Conservation (phyloP, 2,329 filamentous ascomycete species). For the Dothideomycetes sp. region DNA sequence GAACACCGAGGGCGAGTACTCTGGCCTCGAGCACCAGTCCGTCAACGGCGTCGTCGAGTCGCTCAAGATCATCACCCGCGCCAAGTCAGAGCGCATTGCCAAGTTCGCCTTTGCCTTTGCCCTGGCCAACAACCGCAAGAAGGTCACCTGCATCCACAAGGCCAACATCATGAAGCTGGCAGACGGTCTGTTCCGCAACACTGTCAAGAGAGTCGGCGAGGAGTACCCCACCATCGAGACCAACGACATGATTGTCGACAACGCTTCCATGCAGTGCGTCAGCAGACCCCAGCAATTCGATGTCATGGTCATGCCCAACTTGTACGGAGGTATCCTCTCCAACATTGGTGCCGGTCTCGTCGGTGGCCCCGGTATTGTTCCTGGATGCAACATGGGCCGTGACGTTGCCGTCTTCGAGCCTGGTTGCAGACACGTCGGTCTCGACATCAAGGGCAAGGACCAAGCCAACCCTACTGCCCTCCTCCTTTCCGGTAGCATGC, state of each 20-base stretch:
- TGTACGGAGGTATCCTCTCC: constrained; percentile 97
- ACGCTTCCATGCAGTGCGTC: constrained; percentile 98
- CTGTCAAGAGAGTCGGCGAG: constrained; percentile 86
- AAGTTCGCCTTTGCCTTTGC: constrained; percentile 98
- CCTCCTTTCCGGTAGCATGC: constrained; percentile 92
- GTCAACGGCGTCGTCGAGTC: constrained; percentile 95
- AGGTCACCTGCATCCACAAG: constrained; percentile 99
- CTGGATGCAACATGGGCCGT: constrained; percentile 98
- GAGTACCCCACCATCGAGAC: constrained; percentile 92
- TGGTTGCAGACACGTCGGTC: constrained; percentile 96
- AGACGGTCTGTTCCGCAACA: constrained; percentile 96
- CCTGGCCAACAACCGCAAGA: constrained; percentile 96
- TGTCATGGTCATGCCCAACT: constrained; percentile 99
- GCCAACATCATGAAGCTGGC: constrained; percentile 99
- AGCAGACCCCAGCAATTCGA: constrained; percentile 96
- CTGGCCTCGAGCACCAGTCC: constrained; percentile 95
- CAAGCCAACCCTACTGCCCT: constrained; percentile 97
- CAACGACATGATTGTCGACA: constrained; percentile 99
- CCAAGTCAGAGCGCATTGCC: constrained; percentile 97
- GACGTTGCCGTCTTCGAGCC: constrained; percentile 98
- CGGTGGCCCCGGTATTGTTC: constrained; percentile 91
- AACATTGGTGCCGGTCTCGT: constrained; percentile 98
- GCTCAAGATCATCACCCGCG: constrained; percentile 98
- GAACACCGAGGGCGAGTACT: constrained; percentile 99
- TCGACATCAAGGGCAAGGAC: constrained; percentile 99